Evolutionary conservation across 2,329 filamentous ascomycete species (phyloP).

Genomic region (Fusarium sp.): DNA sequence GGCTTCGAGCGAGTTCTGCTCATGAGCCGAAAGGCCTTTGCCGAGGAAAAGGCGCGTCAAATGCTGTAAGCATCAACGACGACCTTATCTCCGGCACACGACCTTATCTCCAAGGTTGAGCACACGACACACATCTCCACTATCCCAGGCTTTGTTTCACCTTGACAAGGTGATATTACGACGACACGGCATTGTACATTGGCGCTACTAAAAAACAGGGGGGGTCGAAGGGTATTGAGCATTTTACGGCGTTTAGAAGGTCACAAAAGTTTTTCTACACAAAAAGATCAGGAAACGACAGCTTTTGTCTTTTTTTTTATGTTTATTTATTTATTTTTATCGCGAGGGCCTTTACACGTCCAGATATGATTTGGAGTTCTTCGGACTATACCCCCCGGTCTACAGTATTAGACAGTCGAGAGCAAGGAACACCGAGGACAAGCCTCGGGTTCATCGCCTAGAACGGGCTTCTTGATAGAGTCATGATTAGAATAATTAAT

Average conservation of each 20-base stretch:
- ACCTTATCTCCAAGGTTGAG: constrained; percentile 17
- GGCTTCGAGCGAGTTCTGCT: constrained; percentile 95
- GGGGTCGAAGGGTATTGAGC: constrained; percentile 34
- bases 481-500: constrained; percentile 40
- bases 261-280: constrained; percentile 27
- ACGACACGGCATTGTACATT: constrained; percentile 41
- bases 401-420: constrained; percentile 43
- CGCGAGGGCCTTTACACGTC: neutral
- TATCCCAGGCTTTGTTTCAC: constrained; percentile 29
- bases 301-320: constrained; percentile 18
- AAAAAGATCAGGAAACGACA: constrained; percentile 21
- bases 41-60: constrained; percentile 79
- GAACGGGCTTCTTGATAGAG: constrained; percentile 45
- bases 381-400: constrained; percentile 46
- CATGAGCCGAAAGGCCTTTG: constrained; percentile 91
- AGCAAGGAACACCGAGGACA: constrained; percentile 35
- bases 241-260: constrained; percentile 44
- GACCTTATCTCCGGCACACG: constrained; percentile 15
- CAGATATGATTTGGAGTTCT: constrained; percentile 39
- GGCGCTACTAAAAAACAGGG: constrained; percentile 34
- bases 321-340: too few relatives aligned
- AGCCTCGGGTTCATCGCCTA: constrained; percentile 38
- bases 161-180: constrained; percentile 29
- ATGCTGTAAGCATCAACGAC: constrained; percentile 31
- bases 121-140: constrained; percentile 40